These are phyloP conservation scores for Phyllosticta citribraziliensis DNA, from an alignment of 2,329 filamentous ascomycete species.

Conservation along the genomic window DNA sequence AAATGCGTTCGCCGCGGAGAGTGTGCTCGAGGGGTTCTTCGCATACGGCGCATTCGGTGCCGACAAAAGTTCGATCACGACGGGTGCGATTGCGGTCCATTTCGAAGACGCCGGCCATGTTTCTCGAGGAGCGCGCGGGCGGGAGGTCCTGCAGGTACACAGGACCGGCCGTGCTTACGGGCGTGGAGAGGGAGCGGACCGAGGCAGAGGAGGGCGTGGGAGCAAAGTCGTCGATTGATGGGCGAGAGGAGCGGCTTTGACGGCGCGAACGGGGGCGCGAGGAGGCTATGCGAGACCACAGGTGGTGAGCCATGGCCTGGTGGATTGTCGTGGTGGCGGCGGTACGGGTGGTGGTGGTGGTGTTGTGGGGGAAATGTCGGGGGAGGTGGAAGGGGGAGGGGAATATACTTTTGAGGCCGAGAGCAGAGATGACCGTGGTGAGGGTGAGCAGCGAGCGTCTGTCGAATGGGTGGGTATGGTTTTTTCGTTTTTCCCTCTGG, in stretches of 20 bases:
- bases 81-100: conserved; percentile 69
- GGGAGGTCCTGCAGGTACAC: conserved; percentile 9
- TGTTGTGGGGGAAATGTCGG: conserved; percentile 1
- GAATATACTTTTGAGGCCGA: conserved; percentile 1
- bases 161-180: background rate
- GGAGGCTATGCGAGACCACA: conserved; percentile 9
- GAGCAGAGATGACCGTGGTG: background rate
- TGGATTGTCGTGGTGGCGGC: background rate
- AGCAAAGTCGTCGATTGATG: background rate
- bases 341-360: background rate
- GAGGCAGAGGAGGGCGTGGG: background rate
- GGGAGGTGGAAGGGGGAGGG: conserved; percentile 2
- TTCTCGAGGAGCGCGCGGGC: conserved; percentile 19
- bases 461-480: background rate
- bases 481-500: background rate
- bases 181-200: background rate
- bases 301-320: conserved; percentile 9
- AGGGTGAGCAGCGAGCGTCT: background rate
- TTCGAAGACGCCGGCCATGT: conserved; percentile 58
- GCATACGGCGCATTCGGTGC: conserved; percentile 88
- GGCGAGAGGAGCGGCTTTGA: background rate
- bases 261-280: conserved; percentile 8
- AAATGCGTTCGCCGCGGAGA: conserved; percentile 80
- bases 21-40: conserved; percentile 96
- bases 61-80: conserved; percentile 89